A percentile compares a stretch with the other conserved stretches of the same genome.
Evolutionary conservation across 2,329 filamentous ascomycete genomes (phyloP).

Genomic region (Rhynchosporium agropyri): DNA sequence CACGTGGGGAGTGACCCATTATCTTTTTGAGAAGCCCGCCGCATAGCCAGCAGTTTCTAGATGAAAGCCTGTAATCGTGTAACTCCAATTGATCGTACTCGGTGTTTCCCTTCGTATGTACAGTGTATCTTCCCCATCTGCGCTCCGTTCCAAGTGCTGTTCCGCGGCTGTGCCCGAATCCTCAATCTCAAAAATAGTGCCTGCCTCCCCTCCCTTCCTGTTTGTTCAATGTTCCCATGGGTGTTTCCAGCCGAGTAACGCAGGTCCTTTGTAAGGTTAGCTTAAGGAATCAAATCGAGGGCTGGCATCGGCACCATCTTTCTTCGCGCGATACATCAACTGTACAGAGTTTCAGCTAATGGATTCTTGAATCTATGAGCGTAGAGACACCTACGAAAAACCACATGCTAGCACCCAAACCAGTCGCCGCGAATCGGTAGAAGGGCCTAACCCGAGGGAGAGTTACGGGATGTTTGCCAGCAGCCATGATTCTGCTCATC

Average conservation of each 20-base stretch:
- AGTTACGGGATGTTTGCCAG: slow-evolving; percentile 54
- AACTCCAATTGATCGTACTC: slow-evolving; percentile 14
- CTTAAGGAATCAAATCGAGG: not conserved
- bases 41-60: slow-evolving; percentile 10
- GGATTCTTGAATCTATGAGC: not conserved
- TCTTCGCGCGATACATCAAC: slow-evolving; percentile 95
- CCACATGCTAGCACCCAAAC: slow-evolving; percentile 96
- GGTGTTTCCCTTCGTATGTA: slow-evolving; percentile 20
- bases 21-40: slow-evolving; percentile 62
- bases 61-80: slow-evolving; percentile 5
- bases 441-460: slow-evolving; percentile 66
- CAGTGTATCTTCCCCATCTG: slow-evolving; percentile 15
- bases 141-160: not conserved
- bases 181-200: not conserved
- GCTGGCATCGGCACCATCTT: slow-evolving; percentile 67
- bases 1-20: slow-evolving; percentile 68
- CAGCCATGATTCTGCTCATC: slow-evolving; percentile 37
- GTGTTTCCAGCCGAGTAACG: slow-evolving; percentile 89
- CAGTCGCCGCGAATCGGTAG: slow-evolving; percentile 85
- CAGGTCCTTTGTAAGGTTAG: slow-evolving; percentile 57
- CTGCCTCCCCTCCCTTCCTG: not conserved
- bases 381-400: slow-evolving; percentile 77
- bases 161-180: not conserved
- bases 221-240: slow-evolving; percentile 84
- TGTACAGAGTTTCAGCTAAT: slow-evolving; percentile 45